Evolutionary conservation across 768 basidiomycete genomes (phyloP).

Genomic region (Sporobolomyces pararoseus): DNA sequence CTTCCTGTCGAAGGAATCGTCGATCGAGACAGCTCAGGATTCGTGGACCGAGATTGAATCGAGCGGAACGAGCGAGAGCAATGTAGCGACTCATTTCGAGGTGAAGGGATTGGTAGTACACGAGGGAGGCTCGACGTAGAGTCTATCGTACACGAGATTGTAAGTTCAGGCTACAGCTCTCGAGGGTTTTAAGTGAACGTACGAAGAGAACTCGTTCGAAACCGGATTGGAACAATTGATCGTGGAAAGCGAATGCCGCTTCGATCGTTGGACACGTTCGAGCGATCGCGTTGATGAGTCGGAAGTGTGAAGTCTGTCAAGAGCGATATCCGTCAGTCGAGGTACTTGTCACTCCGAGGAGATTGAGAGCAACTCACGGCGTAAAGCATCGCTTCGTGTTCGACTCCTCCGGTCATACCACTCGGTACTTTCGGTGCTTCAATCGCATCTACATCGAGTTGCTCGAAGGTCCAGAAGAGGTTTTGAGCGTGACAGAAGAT

Average conservation of each 20-base stretch:
- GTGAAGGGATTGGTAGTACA: constrained; percentile 91
- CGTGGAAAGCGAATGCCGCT: constrained; percentile 77
- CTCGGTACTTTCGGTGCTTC: constrained; percentile 91
- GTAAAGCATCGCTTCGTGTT: constrained; percentile 94
- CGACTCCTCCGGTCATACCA: constrained; percentile 97
- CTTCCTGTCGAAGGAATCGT: constrained; percentile 8
- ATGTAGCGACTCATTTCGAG: constrained; percentile 89
- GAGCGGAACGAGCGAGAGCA: constrained; percentile 54
- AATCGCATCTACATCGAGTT: constrained; percentile 76
- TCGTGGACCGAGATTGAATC: constrained; percentile 62
- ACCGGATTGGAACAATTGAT: constrained; percentile 83
- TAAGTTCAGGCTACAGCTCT: background rate
- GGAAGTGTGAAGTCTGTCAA: constrained; percentile 76
- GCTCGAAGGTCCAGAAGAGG: constrained; percentile 76
- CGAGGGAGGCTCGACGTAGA: constrained; percentile 86
- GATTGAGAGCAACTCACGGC: constrained; percentile 59
- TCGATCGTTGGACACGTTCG: constrained; percentile 63
- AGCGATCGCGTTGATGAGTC: constrained; percentile 75
- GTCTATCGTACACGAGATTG: constrained; percentile 58
- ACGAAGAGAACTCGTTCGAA: constrained; percentile 86
- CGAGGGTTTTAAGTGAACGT: constrained; percentile 47
- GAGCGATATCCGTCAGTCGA: background rate
- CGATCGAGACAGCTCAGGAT: constrained; percentile 54
- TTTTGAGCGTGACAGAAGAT: constrained; percentile 96
- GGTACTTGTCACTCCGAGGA: background rate